Evolutionary conservation across 306 rosid genomes (phyloP).

Genomic region (Quercus berberidifolia): DNA sequence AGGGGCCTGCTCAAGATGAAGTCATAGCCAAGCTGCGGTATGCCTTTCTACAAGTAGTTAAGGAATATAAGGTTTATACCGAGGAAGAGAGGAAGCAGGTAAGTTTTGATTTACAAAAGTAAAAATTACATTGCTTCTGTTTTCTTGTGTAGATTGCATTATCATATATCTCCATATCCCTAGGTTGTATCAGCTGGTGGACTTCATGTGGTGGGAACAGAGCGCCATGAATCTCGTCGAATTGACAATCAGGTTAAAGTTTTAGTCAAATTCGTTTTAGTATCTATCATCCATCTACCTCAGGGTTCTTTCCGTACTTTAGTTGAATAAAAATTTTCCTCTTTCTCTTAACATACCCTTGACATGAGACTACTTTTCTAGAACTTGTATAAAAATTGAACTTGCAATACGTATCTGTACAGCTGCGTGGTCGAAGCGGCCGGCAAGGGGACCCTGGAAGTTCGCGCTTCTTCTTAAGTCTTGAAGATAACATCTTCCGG

Average conservation of each 20-base stretch:
- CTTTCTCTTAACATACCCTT: constrained; percentile 12
- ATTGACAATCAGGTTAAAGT: constrained; percentile 87
- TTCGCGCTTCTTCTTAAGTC: constrained; percentile 94
- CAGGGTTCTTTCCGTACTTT: not conserved
- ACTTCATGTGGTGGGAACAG: constrained; percentile 90
- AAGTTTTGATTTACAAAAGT: constrained; percentile 9
- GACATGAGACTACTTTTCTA: constrained; percentile 5
- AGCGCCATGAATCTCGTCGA: constrained; percentile 94
- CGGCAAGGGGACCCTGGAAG: constrained; percentile 98
- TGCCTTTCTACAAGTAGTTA: constrained; percentile 73
- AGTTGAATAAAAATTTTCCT: constrained; percentile 5
- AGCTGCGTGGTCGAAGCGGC: constrained; percentile 98
- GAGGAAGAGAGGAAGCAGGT: constrained; percentile 94
- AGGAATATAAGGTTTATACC: constrained; percentile 79
- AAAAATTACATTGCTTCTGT: constrained; percentile 12
- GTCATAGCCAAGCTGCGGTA: constrained; percentile 76
- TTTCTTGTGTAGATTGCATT: constrained; percentile 16
- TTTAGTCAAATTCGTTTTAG: constrained; percentile 11
- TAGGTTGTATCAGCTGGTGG: constrained; percentile 98
- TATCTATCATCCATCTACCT: not conserved
- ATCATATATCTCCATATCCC: constrained; percentile 16
- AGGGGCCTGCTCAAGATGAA: constrained; percentile 95
- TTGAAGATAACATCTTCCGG: constrained; percentile 94
- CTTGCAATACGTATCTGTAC: constrained; percentile 22
- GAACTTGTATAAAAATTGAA: constrained; percentile 15